Evolutionary conservation across 2,329 filamentous ascomycete species (phyloP), one percentile per base, ranked within the genome.

Genomic region (Phaeoacremonium minimum): DNA sequence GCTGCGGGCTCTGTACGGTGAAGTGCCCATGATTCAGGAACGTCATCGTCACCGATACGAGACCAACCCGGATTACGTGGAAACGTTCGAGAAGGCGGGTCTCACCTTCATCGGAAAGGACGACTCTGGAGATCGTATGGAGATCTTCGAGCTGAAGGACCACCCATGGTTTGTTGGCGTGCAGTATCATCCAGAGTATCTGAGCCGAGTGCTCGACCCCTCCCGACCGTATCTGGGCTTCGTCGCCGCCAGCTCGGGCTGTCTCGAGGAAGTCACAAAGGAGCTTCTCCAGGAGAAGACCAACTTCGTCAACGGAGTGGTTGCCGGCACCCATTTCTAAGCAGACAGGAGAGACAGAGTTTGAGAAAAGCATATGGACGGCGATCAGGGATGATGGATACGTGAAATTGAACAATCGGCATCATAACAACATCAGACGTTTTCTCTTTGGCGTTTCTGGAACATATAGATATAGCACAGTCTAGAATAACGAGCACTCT

Each of bases 181-280:
- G 7, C 90, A 95, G 61, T 91, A 85, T 60, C 89, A 95, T 58
- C 88, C 90, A 3, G 89, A 96, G 61, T 95, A 91, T 56, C 69
- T 87, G 34, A 83, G 76, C 48, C 75, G 84, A 35, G 88, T 93
- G 3, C 65, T 94, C 43, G 69, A 77, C 33, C 87, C 87, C 1
- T 83, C 77, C 53, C 79, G 79, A 55, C 81, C 86, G 2, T 93
- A 87, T 63, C 71, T 95, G 15, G 89, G 89, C 32, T 90, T 95
- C 57, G 76, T 95, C 32, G 88, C 89, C 19, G 86, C 88, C 3
- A 79, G 79, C 35, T 76, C 83, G 3, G 85, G 84, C 12, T 74
- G 81, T 52, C 64, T 91, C 32, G 76, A 70, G 17, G 38, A 56
- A 33, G 50, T 68, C 18, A 52, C 54, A 20, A 49, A 54, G 44